Evolutionary conservation across 2,329 filamentous ascomycete genomes (phyloP), one percentile per base, ranked within the genome.

Genomic region (Hawksworthiomyces lignivorus): DNA sequence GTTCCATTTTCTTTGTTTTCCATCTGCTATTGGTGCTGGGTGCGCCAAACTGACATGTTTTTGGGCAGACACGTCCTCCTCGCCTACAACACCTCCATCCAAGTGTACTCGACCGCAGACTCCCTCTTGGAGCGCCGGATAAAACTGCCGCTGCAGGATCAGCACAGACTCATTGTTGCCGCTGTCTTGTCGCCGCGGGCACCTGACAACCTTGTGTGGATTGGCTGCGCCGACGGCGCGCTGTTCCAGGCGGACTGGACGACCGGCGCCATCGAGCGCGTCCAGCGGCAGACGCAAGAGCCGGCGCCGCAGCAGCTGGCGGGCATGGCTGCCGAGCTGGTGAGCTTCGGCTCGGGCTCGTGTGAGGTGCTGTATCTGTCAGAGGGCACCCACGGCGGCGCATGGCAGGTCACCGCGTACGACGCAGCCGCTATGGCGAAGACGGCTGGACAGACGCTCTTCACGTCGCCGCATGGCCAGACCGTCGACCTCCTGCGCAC

Each of bases 71-170:
- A 82, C 61, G 59, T 96, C 29, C 80, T 96, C 44, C 61, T 94
- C 43, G 77, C 82, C 24, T 86, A 87, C 54, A 75, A 80, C 46
- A 81, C 77, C 21, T 82, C 82, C 9, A 69, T 96, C 41, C 84
- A 88, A 58, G 73, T 95, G 20, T 94, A 92, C 62, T 84, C 85
- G 2, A 77, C 86, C 22, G 69, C 77, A 49, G 88, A 87, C 41
- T 97, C 92, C 2, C 75, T 94, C 37, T 75, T 94, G 18, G 70
- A 87, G 34, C 80, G 87, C 51, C 77, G 80, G 43, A 81, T 96
- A 36, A 65, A 74, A 11, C 65, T 82, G 50, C 67, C 51, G 7
- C 52, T 50, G n/a, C 47, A 52, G n/a, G 52, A 59, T 34, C 56
- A 28, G 47, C 43, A 31, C 43, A 59, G 43, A 51, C 56, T 31